Base-by-base conservation (phyloP, 75 land plant genomes). In the Ceratopteris richardii region DNA sequence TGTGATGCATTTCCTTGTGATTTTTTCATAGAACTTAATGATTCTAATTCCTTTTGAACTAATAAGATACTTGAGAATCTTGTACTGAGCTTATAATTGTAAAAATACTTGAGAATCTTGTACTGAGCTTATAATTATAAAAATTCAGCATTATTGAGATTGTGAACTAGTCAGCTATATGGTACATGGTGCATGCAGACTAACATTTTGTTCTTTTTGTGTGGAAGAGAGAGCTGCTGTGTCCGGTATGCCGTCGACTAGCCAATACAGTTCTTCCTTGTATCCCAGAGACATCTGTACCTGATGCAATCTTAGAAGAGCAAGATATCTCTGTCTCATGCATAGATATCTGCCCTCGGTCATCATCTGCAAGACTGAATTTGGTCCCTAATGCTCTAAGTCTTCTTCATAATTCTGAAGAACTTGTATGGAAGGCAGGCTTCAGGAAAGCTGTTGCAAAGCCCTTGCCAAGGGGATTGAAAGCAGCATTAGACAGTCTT, bases 221-320 rank as follows among this genome's bases (percentile, higher is more conserved):
- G 3, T 33, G 37, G 9, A 33, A 93, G 98, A 96, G 98, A 24
- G 98, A 93, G 68, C 81, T 89, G 30, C 83, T 93, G 0, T 93
- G 98, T 50, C 98, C 98, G 12, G 87, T 93, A 31, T 93, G 98
- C 46, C 87, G 98, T 0, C 79, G 82, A 33, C 78, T 89, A 18
- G 80, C 83, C 43, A 93, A 93, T 58, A 86, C 98, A 20, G 73
- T 84, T n/a, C 71, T 93, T 54, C 98, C 98, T 23, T 87, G 67
- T 29, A 40, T 68, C 12, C 64, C 68, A 31, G 65, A 58, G 19
- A 31, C 31, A 12, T 26, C 67, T 44, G 11, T 24, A 47, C n/a
- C 31, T 31, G 67, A 2, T 9, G 41, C 27, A 18, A 22, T 28
- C 22, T 2, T 1, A 9, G 54, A 52, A 5, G 16, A 23, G 25